A percentile compares a stretch with the other conserved stretches of the same genome.
Conservation (phyloP, 805 yeast species). For the Saccharomyces kudriavzevii region DNA sequence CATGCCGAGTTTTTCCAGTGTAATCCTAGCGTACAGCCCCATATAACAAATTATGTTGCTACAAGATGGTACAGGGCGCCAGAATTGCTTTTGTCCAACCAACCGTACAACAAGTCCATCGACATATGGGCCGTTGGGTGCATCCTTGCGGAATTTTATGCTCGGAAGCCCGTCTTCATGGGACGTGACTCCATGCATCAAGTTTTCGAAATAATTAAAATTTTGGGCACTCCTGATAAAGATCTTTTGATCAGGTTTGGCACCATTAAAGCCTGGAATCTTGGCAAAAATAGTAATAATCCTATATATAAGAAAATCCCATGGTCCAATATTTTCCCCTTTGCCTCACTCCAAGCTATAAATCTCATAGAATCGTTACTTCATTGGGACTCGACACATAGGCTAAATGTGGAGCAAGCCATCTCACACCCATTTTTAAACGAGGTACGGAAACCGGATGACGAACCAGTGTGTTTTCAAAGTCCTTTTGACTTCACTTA, state of each 20-base stretch:
- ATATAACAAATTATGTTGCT: conserved; percentile 80
- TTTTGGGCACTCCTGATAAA: conserved; percentile 63
- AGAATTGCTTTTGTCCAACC: conserved; percentile 61
- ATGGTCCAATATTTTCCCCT: conserved; percentile 57
- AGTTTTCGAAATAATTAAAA: conserved; percentile 54
- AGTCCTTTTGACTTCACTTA: conserved; percentile 58
- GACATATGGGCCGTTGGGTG: conserved; percentile 96
- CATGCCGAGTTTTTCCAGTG: conserved; percentile 24
- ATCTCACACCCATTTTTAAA: conserved; percentile 49
- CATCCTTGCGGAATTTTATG: conserved; percentile 76
- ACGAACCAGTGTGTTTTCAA: conserved; percentile 45
- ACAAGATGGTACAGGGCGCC: conserved; percentile 97
- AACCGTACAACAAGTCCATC: conserved; percentile 54
- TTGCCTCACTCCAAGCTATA: conserved; percentile 44
- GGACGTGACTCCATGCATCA: conserved; percentile 72
- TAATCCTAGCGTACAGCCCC: conserved; percentile 15
- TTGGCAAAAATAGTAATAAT: conserved; percentile 33
- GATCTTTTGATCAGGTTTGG: conserved; percentile 39
- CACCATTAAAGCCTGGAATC: conserved; percentile 40
- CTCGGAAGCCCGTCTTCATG: conserved; percentile 69
- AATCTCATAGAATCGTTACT: conserved; percentile 48
- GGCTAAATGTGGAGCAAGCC: conserved; percentile 51
- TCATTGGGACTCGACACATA: conserved; percentile 51
- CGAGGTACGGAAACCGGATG: conserved; percentile 43
- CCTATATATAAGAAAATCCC: conserved; percentile 32